Evolutionary conservation across 208 protist genomes (phyloP), one percentile per base, ranked within the genome.

Genomic region (Strigomonas culicis): DNA sequence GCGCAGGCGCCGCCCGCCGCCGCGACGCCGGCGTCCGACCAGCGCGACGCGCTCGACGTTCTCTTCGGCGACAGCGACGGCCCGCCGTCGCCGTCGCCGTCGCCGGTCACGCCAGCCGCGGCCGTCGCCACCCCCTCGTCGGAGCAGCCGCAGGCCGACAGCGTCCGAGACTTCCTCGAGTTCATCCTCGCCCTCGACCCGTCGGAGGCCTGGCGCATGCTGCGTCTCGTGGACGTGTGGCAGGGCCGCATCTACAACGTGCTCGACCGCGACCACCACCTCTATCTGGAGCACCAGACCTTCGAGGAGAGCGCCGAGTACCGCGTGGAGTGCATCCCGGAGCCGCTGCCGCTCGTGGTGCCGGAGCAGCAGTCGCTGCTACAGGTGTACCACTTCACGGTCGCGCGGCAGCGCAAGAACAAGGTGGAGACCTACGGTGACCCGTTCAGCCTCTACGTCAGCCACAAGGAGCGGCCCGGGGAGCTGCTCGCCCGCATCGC

Each of bases 271-370:
- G 76, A 89, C 41, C 82, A 88, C 49, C 44, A 76, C 51, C 66
- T 86, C 30, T 65, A 75, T 24, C 92, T 93, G 60, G 84, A 84
- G 41, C 67, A 79, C 58, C 72, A 88, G 15, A 93, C 84, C 4
- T 93, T 95, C 66, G 86, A 95, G 72, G 86, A 93, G 55, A 93
- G 86, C 72, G 79, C 90, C 8, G 80, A 93, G 65, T 95, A 95
- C 72, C 82, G 90, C 43, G 86, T 95, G 62, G 90, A 95, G 70
- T 61, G 58, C 21, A 71, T 92, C 24, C 90, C 90, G 21, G 41
- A 43, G 24, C 85, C 85, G 22, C 63, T 92, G 25, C 65, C 81
- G 1, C 72, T 36, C 58, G 69, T 88, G 13, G 73, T 68, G 22
- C 32, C 47, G 11, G 66, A 79, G 41, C 59, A 82, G 21, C 90